Base-by-base conservation (phyloP, 768 basidiomycete species). In the Lentinula guzmanii region DNA sequence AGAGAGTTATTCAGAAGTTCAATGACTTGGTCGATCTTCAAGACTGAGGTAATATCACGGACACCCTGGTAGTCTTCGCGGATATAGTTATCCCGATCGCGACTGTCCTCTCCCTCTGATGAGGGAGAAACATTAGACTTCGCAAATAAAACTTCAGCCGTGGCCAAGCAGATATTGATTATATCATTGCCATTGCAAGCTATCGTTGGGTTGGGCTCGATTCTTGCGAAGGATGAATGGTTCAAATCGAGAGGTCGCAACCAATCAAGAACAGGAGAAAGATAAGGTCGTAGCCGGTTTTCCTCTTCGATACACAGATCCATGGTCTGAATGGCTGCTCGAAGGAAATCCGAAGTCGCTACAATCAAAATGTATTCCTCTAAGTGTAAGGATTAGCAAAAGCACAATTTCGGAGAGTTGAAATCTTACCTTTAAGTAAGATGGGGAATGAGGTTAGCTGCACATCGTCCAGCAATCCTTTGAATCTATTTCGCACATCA, bases 151-250 rank as follows among this genome's bases (percentile, higher is more conserved):
- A 78, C 73, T 67, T 95, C 93, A 21, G 88, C 79, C 35, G 77
- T 78, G 34, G 91, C 71, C 21, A 96, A 80, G 52, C 93, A 74
- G 0, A 77, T 69, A 64, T 89, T 82, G 65, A 95, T 82, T 59
- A 90, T 67, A 3, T 64, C 35, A 57, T 83, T 78, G 1, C 74
- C 28, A 18, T 52, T 60, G 34, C 50, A 52, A 15, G 41, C 48
- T 21, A 16, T 43, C 16, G 15, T 13, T 4, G 48, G 31, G 13
- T 60, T n/a, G 24, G 37, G 24, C 46, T 37, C n/a, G 41, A 6
- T 50, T 35, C n/a, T 48, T 8, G 33, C 33, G 5, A 21, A 10
- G 41, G 59, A 18, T 50, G 28, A 52, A 41, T 13, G 18, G 5
- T 43, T 48, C 18, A 41, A 43, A 13, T 34, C 39, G 45, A 28